Base-by-base conservation (phyloP, 2,329 filamentous ascomycete species). In the Colletotrichum tanaceti region DNA sequence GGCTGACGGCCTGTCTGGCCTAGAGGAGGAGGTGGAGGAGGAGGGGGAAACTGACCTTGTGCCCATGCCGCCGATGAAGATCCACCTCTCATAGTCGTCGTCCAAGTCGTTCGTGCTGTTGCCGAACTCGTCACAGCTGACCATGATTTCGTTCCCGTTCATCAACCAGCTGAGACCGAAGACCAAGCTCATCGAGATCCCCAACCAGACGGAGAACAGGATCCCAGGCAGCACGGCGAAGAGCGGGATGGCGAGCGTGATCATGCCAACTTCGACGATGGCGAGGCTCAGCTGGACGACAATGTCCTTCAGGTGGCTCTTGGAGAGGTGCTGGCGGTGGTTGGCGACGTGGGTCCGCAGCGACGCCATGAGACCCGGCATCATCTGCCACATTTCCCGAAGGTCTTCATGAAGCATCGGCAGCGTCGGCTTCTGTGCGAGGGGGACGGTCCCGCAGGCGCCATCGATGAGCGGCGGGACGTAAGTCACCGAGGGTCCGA, bases 391-490 rank as follows among this genome's bases (percentile, higher is more conserved):
- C 53, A 72, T 65, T 32, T 63, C 67, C 20, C 63, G 50, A 22
- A 73, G 44, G 41, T 78, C 75, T n/a, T 71, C 69, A 7, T 72
- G 69, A 39, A 77, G 53, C 55, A 74, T 65, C 16, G 70, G 22
- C 58, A 68, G 53, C 4, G 73, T 58, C 1, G 73, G 72, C 41
- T 73, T 71, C 66, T 74, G 75, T 6, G 70, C 70, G 18, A 75
- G 73, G 1, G 77, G 77, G 10, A 73, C 71, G 1, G 78, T 80
- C 14, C 78, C 77, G 60, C 75, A 77, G 0, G 78, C 75, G 3
- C 76, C 75, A 58, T 80, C 78, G 65, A 77, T 77, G 7, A 80
- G 73, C 0, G 78, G 74, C 18, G 78, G 78, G 57, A 79, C 75
- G 70, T 77, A 80, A 0, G 75, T 77, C 22, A 79, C 68, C 4